A percentile compares a stretch with the other conserved stretches of the same genome.
Conservation (phyloP, 2,329 filamentous ascomycete species). For the Fusarium acutatum region DNA sequence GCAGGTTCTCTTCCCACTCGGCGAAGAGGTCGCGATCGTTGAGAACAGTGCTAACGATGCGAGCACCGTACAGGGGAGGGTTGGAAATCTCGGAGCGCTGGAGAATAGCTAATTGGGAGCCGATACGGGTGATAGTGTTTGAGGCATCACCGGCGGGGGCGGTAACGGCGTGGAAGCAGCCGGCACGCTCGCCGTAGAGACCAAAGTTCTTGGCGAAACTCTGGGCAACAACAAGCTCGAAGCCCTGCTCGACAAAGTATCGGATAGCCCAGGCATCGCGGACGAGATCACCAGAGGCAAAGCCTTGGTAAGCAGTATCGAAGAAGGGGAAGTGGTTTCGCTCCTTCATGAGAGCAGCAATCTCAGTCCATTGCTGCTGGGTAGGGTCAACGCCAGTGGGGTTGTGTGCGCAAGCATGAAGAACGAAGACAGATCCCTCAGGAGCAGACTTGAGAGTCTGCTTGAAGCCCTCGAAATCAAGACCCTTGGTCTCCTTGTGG, state of each 20-base stretch:
- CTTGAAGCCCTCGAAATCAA: constrained; percentile 93
- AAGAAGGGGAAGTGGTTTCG: constrained; percentile 97
- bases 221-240: constrained; percentile 88
- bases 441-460: constrained; percentile 74
- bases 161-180: constrained; percentile 94
- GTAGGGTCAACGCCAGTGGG: constrained; percentile 97
- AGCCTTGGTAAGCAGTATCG: constrained; percentile 97
- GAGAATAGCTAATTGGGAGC: constrained; percentile 89
- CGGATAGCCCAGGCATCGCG: constrained; percentile 92
- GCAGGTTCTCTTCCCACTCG: constrained; percentile 92
- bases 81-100: constrained; percentile 98
- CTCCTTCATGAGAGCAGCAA: constrained; percentile 78
- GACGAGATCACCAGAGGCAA: constrained; percentile 88
- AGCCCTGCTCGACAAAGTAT: constrained; percentile 92
- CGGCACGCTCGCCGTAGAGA: constrained; percentile 94
- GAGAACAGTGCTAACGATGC: constrained; percentile 84
- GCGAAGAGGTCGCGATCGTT: constrained; percentile 84
- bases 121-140: constrained; percentile 70
- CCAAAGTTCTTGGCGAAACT: constrained; percentile 99
- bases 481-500: constrained; percentile 83
- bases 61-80: constrained; percentile 91
- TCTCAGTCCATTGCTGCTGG: constrained; percentile 90
- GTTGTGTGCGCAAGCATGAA: constrained; percentile 98
- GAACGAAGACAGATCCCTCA: constrained; percentile 82
- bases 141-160: constrained; percentile 73